Base-by-base conservation (phyloP, 805 yeast genomes). In the Dipodascopsis uninucleata region DNA sequence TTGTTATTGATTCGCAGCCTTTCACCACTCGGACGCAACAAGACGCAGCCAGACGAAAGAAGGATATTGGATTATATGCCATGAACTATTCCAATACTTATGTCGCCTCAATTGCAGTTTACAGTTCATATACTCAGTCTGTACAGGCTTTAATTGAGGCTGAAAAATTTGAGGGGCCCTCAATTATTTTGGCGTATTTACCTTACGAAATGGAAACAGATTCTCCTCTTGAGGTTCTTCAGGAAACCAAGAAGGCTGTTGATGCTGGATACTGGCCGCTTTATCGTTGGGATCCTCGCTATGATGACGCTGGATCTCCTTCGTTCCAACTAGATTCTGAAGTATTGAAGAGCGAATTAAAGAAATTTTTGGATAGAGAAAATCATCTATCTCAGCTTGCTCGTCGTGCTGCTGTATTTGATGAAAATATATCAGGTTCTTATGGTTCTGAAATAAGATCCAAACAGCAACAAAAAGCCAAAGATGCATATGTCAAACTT, bases 201-300 rank as follows among this genome's bases (percentile, higher is more conserved):
- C 97, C 97, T 32, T 80, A 82, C 64, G 61, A 70, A 36, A 64
- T 71, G 17, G 90, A 84, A 60, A 45, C 52, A 22, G 71, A 69
- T 44, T 70, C 79, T 50, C 82, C 94, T 31, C 69, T 90, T 55
- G 76, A 79, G 21, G 78, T 89, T 35, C 72, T 90, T 58, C 81
- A 84, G 63, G 93, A 85, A 63, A 89, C 97, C 26, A 90, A 90
- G 66, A 70, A 69, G 52, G 90, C 96, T 18, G 95, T 90, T 36
- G 96, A 86, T 59, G 71, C 88, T 26, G 97, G 97, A n/a, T 82
- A 83, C 69, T 88, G 97, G 95, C 97, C 97, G 37, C 74, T 90
- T 51, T 90, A 89, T 70, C 75, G 96, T 62, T 90, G 75, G 68
- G 75, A 86, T 57, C 96, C 97, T 44, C 53, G 64, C 7, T 64